Conservation (phyloP, 768 basidiomycete species). For the Trametes maxima region DNA sequence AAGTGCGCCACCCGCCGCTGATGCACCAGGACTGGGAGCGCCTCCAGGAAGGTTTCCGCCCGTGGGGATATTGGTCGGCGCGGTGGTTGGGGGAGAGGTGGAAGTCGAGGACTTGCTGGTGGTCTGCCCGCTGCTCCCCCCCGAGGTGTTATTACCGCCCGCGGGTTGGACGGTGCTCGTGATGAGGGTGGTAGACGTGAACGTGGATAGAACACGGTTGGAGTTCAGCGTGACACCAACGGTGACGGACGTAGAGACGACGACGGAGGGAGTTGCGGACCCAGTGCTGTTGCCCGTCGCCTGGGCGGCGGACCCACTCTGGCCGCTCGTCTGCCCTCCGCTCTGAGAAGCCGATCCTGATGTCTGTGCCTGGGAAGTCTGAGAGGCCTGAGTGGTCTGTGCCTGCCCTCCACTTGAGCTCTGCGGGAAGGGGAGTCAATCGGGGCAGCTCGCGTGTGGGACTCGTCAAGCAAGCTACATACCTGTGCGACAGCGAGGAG, state of each 20-base stretch:
- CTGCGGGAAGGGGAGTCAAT: conserved; percentile 22
- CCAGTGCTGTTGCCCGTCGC: conserved; percentile 34
- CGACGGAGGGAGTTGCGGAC: conserved; percentile 14
- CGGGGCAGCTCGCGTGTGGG: conserved; percentile 8
- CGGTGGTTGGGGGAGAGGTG: conserved; percentile 55
- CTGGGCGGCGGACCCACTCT: neutral
- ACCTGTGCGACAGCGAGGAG: conserved; percentile 46
- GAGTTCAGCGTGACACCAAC: conserved; percentile 42
- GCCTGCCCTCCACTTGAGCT: conserved; percentile 1
- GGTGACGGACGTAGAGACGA: conserved; percentile 32
- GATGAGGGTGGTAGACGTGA: conserved; percentile 45
- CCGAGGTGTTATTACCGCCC: conserved; percentile 23
- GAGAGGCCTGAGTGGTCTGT: neutral
- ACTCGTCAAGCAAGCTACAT: conserved; percentile 2
- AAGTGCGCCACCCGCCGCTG: conserved; percentile 47
- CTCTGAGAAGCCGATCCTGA: neutral
- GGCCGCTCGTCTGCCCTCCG: neutral
- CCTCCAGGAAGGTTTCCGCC: conserved; percentile 51
- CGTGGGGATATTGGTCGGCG: conserved; percentile 54
- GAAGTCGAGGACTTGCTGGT: conserved; percentile 41
- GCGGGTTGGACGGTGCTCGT: conserved; percentile 45
- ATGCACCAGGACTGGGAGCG: conserved; percentile 63
- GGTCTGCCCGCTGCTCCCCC: conserved; percentile 29
- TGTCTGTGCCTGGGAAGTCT: neutral
- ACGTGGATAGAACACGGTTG: conserved; percentile 40